Evolutionary conservation across 2,329 filamentous ascomycete species (phyloP), one percentile per base, ranked within the genome.

Genomic region (Dothistroma pini): DNA sequence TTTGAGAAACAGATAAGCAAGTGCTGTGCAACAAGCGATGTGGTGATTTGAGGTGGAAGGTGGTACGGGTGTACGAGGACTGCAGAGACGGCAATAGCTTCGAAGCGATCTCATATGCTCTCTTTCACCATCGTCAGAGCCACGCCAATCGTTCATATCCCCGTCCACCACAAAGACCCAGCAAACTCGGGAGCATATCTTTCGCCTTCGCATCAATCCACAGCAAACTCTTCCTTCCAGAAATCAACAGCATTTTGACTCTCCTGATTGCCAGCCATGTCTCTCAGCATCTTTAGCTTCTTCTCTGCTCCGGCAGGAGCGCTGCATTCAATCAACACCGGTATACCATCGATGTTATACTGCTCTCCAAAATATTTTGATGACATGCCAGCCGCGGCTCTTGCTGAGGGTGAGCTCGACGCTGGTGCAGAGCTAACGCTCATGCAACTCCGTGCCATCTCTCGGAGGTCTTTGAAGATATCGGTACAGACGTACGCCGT

Each of bases 221-320:
- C 59, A 25, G 62, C 57, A 63, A 65, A 68, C 62, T 77, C 74
- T 41, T 69, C 66, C 31, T 57, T 63, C 76, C 77, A 79, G 62
- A 78, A 78, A 12, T 70, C 69, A n/a, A 73, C 55, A 49, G 79
- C 67, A n/a, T 70, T 69, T 25, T 32, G 57, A 16, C 64, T 73
- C 41, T 69, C 64, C 22, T 68, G 66, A 21, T 70, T 66, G 4
- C 73, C 76, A 1, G 78, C 63, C 49, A 76, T 72, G 29, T 71
- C 70, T 21, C 63, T 62, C 56, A 79, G 56, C 29, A 69, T 35
- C 38, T 60, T 62, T 58, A 68, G 41, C 21, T 51, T 65, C 14
- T 49, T 56, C n/a, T 70, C 44, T 56, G 67, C n/a, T 57, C 57
- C 44, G 56, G 67, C 19, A 58, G 57, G 12, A 58, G 61, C 54